Percentiles rank a stretch among this genome's conserved stretches.
Evolutionary conservation across 2,329 filamentous ascomycete species (phyloP).

Genomic region (Beauveria scarabaeidicola): DNA sequence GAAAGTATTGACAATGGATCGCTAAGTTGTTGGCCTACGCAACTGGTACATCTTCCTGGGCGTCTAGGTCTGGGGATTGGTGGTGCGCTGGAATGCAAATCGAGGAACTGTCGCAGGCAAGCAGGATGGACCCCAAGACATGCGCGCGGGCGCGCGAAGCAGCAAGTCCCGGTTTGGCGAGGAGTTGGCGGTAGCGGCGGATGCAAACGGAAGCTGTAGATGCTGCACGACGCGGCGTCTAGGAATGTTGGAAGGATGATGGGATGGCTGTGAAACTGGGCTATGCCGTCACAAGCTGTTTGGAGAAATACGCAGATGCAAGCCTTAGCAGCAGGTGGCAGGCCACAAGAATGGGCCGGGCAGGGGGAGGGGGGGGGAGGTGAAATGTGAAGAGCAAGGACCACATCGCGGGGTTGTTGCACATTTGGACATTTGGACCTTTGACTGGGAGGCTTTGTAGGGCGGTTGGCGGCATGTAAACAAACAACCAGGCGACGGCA

Average conservation of each 20-base stretch:
- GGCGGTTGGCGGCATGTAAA: conserved; percentile 18
- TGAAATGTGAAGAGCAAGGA: conserved; percentile 10
- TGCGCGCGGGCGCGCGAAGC: conserved; percentile 9
- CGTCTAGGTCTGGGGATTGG: conserved; percentile 2
- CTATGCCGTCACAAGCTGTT: conserved; percentile 18
- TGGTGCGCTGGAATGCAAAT: conserved; percentile 9
- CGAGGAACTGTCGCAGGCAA: conserved; percentile 1
- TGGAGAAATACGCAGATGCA: conserved; percentile 6
- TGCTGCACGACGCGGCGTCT: conserved; percentile 2
- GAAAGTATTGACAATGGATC: conserved; percentile 34
- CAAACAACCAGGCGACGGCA: conserved; percentile 26
- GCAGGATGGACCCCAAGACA: conserved; percentile 12
- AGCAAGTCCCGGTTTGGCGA: background rate
- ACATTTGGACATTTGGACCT: background rate
- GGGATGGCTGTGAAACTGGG: conserved; percentile 11
- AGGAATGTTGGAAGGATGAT: conserved; percentile 9
- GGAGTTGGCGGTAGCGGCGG: background rate
- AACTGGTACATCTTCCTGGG: conserved; percentile 11
- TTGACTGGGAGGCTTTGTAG: background rate
- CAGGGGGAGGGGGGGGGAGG: conserved; percentile 13
- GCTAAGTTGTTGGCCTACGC: conserved; percentile 10
- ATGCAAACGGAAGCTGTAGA: conserved; percentile 4
- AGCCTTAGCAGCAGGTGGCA: background rate
- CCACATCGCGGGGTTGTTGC: conserved; percentile 18
- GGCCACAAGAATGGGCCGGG: conserved; percentile 11